Evolutionary conservation across 768 basidiomycete species (phyloP).

Genomic region (Lentinula sp.): DNA sequence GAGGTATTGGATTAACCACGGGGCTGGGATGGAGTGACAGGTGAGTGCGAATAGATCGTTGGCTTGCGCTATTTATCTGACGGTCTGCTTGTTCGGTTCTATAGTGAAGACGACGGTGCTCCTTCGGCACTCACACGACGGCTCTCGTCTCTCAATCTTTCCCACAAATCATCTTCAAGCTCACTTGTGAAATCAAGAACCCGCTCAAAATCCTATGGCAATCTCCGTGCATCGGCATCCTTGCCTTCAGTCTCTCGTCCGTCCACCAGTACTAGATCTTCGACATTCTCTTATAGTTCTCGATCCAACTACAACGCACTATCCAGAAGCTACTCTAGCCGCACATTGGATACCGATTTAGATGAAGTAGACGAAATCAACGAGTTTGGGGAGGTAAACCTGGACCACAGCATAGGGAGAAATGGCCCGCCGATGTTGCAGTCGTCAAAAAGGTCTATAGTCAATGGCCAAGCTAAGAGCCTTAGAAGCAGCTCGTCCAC

Average conservation of each 20-base stretch:
- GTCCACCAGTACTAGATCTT: neutral
- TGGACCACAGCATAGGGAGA: neutral
- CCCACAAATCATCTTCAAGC: slow-evolving; percentile 36
- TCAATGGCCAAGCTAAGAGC: neutral
- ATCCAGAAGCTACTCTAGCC: neutral
- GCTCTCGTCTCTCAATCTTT: slow-evolving; percentile 50
- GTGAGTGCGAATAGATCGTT: slow-evolving; percentile 24
- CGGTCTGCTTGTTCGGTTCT: neutral
- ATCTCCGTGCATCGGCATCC: neutral
- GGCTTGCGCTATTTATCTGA: slow-evolving; percentile 7
- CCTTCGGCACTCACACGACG: slow-evolving; percentile 62
- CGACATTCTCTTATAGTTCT: neutral
- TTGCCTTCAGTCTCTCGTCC: neutral
- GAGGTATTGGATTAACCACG: slow-evolving; percentile 65
- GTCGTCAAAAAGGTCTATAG: neutral
- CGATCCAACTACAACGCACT: neutral
- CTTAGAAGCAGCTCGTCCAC: neutral
- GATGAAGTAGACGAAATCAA: neutral
- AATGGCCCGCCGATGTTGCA: neutral
- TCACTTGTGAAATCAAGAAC: slow-evolving; percentile 24
- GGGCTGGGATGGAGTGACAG: slow-evolving; percentile 75
- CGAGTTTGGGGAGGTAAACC: neutral
- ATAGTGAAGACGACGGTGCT: slow-evolving; percentile 68
- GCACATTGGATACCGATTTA: neutral
- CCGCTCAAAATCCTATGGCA: neutral